Evolutionary conservation across 192 early-diverging fungal genomes (phyloP), one percentile per base, ranked within the genome.

Genomic region (Gamsiella multidivaricata): DNA sequence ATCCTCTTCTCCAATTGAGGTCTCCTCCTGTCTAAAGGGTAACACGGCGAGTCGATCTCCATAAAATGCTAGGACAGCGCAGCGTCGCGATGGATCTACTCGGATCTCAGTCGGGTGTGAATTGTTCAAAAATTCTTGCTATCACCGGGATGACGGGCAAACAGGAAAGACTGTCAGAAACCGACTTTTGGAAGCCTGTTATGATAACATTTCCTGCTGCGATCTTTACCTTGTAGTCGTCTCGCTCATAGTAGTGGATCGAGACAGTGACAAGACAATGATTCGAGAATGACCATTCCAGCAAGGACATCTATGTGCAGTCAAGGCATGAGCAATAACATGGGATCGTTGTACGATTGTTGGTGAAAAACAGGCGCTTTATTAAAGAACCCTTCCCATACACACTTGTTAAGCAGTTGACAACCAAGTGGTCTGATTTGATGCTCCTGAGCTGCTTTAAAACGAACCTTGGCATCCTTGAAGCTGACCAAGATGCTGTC

Each of bases 241-340:
- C 97, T 33, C 94, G 86, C 79, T 99, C 97, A 79, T 97, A 99
- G 76, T 93, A 96, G 82, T 99, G 97, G 20, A 99, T 91, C 11
- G 96, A 98, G 23, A 98, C 94, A 3, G 97, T 99, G 2, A 92
- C 88, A 57, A 97, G 84, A 33, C 83, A 82, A 56, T 95, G 88
- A 9, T 88, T 88, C 37, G 87, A 83, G 4, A 82, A 84, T 17
- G 93, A 93, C 80, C 89, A 99, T 59, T 96, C 93, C 28, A 99
- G 79, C 45, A 99, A 70, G 23, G 95, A 93, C 93, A 99, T 94
- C 92, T 98, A 86, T 37, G 12, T 20, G 17, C 7, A n/a, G 26
- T 17, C 26, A 49, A 33, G 31, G 20, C 14, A 50, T 33, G 34
- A 54, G 23, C 53, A 42, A 25, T 31, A 42, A 51, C 3, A 23